Percentiles rank a stretch among this genome's conserved stretches.
Evolutionary conservation across 2,329 filamentous ascomycete species (phyloP).

Genomic region (Alternaria conjuncta): DNA sequence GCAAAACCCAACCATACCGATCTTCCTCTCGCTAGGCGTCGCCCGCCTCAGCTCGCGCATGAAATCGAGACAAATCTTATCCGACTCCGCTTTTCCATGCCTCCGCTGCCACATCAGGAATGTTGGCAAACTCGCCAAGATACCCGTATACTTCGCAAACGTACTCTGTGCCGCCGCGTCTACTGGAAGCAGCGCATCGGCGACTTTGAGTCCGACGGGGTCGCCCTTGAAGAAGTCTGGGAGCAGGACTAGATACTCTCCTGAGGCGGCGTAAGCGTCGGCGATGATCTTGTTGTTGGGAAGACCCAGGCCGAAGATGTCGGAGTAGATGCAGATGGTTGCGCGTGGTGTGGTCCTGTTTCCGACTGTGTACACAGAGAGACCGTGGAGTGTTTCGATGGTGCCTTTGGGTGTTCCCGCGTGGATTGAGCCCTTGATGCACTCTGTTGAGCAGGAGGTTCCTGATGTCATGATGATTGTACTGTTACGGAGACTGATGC

Average conservation of each 20-base stretch:
- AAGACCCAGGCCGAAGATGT: slow-evolving; percentile 30
- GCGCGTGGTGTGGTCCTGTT: slow-evolving; percentile 23
- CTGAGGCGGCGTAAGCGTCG: slow-evolving; percentile 28
- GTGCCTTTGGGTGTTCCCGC: slow-evolving; percentile 35
- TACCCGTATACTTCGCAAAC: slow-evolving; percentile 48
- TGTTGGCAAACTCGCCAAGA: slow-evolving; percentile 38
- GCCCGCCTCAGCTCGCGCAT: slow-evolving; percentile 37
- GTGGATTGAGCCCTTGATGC: slow-evolving; percentile 47
- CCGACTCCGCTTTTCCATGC: slow-evolving; percentile 40
- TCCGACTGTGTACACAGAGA: slow-evolving; percentile 29
- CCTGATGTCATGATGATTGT: slow-evolving; percentile 1
- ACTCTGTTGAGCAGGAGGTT: slow-evolving; percentile 19
- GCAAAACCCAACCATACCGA: slow-evolving; percentile 43
- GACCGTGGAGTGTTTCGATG: slow-evolving; percentile 22
- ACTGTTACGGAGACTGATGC: background rate
- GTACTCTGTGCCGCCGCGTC: slow-evolving; percentile 45
- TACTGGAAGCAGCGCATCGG: slow-evolving; percentile 47
- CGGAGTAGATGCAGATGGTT: slow-evolving; percentile 33
- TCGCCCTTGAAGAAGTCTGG: slow-evolving; percentile 37
- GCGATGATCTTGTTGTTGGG: slow-evolving; percentile 38
- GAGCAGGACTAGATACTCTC: slow-evolving; percentile 30
- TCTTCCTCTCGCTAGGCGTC: slow-evolving; percentile 40
- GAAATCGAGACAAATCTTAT: slow-evolving; percentile 48
- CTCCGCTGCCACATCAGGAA: slow-evolving; percentile 39
- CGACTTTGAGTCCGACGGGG: slow-evolving; percentile 28